Conservation (phyloP, 192 early-diverging fungal genomes). For the Coemansia sp. region DNA sequence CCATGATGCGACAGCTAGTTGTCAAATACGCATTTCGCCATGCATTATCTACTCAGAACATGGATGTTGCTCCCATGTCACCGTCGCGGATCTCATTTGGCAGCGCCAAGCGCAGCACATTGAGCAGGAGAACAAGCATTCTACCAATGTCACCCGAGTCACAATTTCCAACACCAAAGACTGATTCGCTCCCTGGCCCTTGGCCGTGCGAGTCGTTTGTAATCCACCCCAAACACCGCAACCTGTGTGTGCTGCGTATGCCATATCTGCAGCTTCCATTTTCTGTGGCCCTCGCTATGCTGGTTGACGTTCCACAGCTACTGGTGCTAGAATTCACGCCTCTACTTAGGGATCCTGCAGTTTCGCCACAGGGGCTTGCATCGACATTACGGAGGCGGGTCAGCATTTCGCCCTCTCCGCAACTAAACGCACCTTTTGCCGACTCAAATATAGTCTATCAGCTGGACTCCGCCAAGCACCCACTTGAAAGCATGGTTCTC, state of each 20-base stretch:
- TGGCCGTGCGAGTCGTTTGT: constrained; percentile 27
- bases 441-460: constrained; percentile 39
- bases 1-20: constrained; percentile 35
- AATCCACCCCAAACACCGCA: constrained; percentile 19
- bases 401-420: constrained; percentile 14
- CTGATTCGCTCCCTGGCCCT: constrained; percentile 22
- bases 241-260: constrained; percentile 30
- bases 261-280: constrained; percentile 47
- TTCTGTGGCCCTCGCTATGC: constrained; percentile 23
- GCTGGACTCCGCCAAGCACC: constrained; percentile 28
- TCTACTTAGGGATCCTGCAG: constrained; percentile 18
- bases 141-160: neutral
- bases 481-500: constrained; percentile 40
- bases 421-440: constrained; percentile 40
- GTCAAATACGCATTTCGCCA: constrained; percentile 43
- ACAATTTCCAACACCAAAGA: neutral
- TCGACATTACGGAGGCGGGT: constrained; percentile 41
- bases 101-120: constrained; percentile 17
- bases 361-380: constrained; percentile 14
- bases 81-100: constrained; percentile 27
- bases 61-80: neutral
- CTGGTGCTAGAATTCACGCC: constrained; percentile 38
- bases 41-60: constrained; percentile 1
- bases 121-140: constrained; percentile 1
- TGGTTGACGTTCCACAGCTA: constrained; percentile 38